These are phyloP conservation scores for Amauroascus niger DNA, from an alignment of 2,329 filamentous ascomycete species.

Conservation along the genomic window DNA sequence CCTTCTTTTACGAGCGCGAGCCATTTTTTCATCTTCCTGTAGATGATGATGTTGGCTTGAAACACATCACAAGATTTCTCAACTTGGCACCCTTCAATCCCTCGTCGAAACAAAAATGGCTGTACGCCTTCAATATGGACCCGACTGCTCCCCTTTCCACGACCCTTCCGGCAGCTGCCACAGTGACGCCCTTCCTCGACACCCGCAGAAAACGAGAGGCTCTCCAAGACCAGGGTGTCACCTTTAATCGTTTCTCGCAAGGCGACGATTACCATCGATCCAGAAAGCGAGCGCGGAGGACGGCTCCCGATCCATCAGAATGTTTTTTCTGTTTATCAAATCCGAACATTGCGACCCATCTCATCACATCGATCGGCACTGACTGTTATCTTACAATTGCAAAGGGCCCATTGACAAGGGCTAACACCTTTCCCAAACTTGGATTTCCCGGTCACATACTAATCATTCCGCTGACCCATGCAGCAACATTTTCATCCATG, in stretches of 20 bases:
- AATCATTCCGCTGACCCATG: constrained; percentile 79
- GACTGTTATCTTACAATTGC: constrained; percentile 83
- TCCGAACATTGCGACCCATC: constrained; percentile 69
- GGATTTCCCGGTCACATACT: constrained; percentile 77
- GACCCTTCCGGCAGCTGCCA: constrained; percentile 59
- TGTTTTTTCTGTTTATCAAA: constrained; percentile 97
- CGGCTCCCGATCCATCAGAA: constrained; percentile 55
- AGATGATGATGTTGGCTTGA: constrained; percentile 45
- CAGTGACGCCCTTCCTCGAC: constrained; percentile 55
- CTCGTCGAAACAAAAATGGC: constrained; percentile 57
- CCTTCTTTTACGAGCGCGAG: constrained; percentile 79
- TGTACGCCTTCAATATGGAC: constrained; percentile 58
- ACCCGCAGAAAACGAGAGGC: constrained; percentile 50
- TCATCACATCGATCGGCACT: constrained; percentile 80
- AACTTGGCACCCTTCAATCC: constrained; percentile 75
- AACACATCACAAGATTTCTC: constrained; percentile 73
- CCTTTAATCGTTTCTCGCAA: constrained; percentile 32
- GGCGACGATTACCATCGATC: constrained; percentile 31
- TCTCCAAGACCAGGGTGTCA: constrained; percentile 28
- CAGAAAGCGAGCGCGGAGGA: constrained; percentile 40
- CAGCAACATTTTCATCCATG: constrained; percentile 63
- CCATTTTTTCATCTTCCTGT: constrained; percentile 66
- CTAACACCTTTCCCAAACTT: constrained; percentile 61
- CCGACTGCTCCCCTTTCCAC: constrained; percentile 50
- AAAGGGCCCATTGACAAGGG: constrained; percentile 73